A percentile compares a stretch with the other conserved stretches of the same genome.
Conservation (phyloP, 2,329 filamentous ascomycete genomes). For the Fusarium armeniacum region DNA sequence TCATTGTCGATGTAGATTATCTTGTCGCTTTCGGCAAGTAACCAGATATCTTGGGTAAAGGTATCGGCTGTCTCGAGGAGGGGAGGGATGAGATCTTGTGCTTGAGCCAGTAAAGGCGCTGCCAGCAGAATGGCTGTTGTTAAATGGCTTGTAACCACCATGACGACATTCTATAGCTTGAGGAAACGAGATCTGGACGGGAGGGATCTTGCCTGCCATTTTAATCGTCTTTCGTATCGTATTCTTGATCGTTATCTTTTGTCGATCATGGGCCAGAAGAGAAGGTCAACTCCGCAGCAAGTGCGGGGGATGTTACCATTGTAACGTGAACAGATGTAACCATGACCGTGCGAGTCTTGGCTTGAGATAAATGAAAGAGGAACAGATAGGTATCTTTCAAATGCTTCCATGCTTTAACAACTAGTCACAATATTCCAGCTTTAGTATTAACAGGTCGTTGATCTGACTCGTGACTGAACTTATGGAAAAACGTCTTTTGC, state of each 20-base stretch:
- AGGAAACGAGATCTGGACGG: too few species aligned
- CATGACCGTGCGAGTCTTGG: not conserved
- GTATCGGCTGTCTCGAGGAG: slow-evolving; percentile 6
- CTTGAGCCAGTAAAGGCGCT: not conserved
- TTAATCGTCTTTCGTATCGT: too few species aligned
- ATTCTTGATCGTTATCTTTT: not conserved
- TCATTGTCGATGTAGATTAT: slow-evolving; percentile 8
- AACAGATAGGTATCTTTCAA: too few species aligned
- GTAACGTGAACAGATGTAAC: slow-evolving; percentile 7
- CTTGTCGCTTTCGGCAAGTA: not conserved
- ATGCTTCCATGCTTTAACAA: too few species aligned
- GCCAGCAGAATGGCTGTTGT: not conserved
- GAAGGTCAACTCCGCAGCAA: slow-evolving; percentile 1
- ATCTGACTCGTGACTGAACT: too few species aligned
- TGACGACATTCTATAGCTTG: too few species aligned
- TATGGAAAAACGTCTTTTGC: too few species aligned
- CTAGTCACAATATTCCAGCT: too few species aligned
- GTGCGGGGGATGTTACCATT: slow-evolving; percentile 8
- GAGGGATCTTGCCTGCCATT: too few species aligned
- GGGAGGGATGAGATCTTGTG: slow-evolving; percentile 20
- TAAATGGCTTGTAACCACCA: not conserved
- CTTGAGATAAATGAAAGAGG: too few species aligned
- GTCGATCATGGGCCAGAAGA: slow-evolving; percentile 14
- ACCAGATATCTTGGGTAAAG: slow-evolving; percentile 11
- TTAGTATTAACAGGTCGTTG: too few species aligned